Evolutionary conservation across 345 rosid species (phyloP).

Genomic region (Turnera subulata): DNA sequence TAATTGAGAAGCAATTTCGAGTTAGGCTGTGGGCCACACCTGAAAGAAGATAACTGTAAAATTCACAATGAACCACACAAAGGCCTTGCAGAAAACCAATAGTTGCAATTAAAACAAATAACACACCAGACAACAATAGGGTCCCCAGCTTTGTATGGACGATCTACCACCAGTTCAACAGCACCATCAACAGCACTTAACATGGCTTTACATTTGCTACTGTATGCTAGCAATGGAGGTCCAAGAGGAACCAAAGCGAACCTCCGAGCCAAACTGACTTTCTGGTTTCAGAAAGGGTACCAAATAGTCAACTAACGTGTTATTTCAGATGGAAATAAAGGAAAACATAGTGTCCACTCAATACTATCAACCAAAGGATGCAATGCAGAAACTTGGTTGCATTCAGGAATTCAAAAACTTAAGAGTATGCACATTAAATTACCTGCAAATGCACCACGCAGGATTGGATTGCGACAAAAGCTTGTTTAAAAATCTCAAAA

Average conservation of each 20-base stretch:
- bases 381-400: no score
- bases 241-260: slow-evolving; percentile 99
- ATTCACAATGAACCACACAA: slow-evolving; percentile 3
- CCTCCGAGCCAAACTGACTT: slow-evolving; percentile 91
- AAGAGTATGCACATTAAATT: slow-evolving; percentile 11
- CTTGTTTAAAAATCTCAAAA: slow-evolving; percentile 93
- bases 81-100: neutral
- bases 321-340: no score
- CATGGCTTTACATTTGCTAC: slow-evolving; percentile 95
- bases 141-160: slow-evolving; percentile 82
- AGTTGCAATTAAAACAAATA: slow-evolving; percentile 13
- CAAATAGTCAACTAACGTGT: neutral
- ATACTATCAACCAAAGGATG: no score
- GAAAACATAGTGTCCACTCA: no score
- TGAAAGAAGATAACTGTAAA: slow-evolving; percentile 22
- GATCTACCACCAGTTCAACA: slow-evolving; percentile 84
- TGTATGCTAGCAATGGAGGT: slow-evolving; percentile 88
- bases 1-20: slow-evolving; percentile 88
- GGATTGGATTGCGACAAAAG: slow-evolving; percentile 93
- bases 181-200: slow-evolving; percentile 75
- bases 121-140: slow-evolving; percentile 82
- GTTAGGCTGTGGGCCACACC: slow-evolving; percentile 99
- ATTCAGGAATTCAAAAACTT: neutral
- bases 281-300: slow-evolving; percentile 47
- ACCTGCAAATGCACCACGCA: slow-evolving; percentile 98